Evolutionary conservation across 73 alveolate genomes (phyloP), one percentile per base, ranked within the genome.

Genomic region (Symbiodinium natans): DNA sequence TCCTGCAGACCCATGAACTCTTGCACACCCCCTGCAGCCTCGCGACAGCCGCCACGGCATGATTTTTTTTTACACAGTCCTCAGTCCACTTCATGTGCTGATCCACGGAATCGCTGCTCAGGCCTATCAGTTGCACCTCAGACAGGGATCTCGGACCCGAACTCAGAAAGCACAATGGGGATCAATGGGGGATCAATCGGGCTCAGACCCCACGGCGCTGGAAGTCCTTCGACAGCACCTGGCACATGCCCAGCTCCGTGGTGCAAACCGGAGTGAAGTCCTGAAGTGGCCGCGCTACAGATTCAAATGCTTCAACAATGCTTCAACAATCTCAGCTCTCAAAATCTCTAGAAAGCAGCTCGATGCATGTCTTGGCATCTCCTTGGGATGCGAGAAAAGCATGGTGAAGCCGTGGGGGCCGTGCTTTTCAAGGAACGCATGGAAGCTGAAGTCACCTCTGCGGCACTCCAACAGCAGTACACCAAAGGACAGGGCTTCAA

Each of bases 201-300:
- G 34, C 71, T 34, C 40, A 6, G 93, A n/a, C 93, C 34, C 86
- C 80, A 2, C 93, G 89, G 52, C 83, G 54, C 43, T 96, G 71
- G 98, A 96, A 96, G 52, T 89, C 93, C 29, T 38, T 33, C 84
- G 38, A n/a, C 94, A 96, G 46, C 31, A 83, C 23, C 3, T 46
- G 86, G 75, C 89, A 82, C 39, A 33, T 33, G 9, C 88, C 98
- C 19, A 96, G 43, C 93, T 96, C 99, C 13, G 99, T 86, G 86
- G 99, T 95, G 99, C 99, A 95, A 23, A 95, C 99, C 17, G 99
- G 99, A 41, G 99, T 96, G 99, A 96, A 96, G 86, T 96, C 99
- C 85, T 86, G 38, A 33, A 17, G 63, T 17, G 63, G 8, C 17
- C 63, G 63, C 63, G 63, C 63, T 17, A 48, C 63, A 17, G 17